These are phyloP conservation scores for Kwoniella sp. DNA, from an alignment of 768 basidiomycete genomes.

Conservation along the genomic window DNA sequence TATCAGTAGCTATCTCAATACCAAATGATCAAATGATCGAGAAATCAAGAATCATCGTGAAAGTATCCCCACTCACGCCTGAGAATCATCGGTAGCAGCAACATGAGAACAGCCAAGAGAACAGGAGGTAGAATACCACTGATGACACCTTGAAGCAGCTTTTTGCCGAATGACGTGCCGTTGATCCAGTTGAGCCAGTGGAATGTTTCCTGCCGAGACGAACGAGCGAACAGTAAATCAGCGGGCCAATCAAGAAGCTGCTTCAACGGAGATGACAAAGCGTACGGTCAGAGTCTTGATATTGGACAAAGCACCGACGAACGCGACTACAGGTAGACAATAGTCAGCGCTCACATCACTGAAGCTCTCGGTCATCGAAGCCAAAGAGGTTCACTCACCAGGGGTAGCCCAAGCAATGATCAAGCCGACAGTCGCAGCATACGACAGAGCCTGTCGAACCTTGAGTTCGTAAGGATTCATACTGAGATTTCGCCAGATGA, in stretches of 20 bases:
- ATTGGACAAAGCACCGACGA: slow-evolving; percentile 85
- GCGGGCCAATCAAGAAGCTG: no score
- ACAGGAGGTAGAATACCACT: slow-evolving; percentile 86
- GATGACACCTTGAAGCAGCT: slow-evolving; percentile 74
- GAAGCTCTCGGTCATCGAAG: not conserved
- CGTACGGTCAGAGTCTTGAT: slow-evolving; percentile 66
- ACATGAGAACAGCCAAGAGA: slow-evolving; percentile 83
- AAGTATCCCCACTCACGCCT: slow-evolving; percentile 60
- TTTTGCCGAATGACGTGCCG: slow-evolving; percentile 28
- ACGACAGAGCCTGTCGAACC: slow-evolving; percentile 68
- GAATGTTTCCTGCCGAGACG: slow-evolving; percentile 57
- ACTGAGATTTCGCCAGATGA: slow-evolving; percentile 87
- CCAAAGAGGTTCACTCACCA: slow-evolving; percentile 57
- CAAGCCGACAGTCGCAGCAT: slow-evolving; percentile 72
- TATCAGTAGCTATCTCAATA: no score
- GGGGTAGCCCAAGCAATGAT: slow-evolving; percentile 89
- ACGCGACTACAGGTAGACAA: slow-evolving; percentile 66
- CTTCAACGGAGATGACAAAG: not conserved
- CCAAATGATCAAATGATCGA: not conserved
- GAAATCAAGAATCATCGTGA: not conserved
- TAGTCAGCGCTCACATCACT: no score
- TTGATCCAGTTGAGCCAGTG: slow-evolving; percentile 78
- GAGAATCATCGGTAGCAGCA: slow-evolving; percentile 80
- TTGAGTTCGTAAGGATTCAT: slow-evolving; percentile 86
- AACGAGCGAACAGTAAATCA: not conserved